phyloP scores from a whole-genome alignment of 176 grass and related monocot genomes.

The Areca catechu region DNA sequence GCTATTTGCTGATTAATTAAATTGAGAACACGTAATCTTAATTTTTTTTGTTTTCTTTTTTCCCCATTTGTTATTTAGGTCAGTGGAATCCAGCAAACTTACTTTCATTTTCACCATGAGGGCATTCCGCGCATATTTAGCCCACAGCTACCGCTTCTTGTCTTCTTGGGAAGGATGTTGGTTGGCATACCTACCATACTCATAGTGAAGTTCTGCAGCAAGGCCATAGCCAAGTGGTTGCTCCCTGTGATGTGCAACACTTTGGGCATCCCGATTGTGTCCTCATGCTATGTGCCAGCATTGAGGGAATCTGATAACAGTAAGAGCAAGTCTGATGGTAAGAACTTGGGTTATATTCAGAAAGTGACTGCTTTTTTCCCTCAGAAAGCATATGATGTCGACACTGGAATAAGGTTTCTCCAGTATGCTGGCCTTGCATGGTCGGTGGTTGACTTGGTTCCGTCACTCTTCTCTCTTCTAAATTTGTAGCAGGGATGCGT shows the following conservation, averaged over 20 bases:
- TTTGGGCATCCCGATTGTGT: slow-evolving; percentile 63
- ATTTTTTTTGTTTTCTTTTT: no score
- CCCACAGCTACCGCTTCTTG: slow-evolving; percentile 34
- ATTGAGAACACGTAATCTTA: no score
- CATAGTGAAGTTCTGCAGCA: slow-evolving; percentile 81
- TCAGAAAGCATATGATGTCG: slow-evolving; percentile 76
- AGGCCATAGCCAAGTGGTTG: slow-evolving; percentile 88
- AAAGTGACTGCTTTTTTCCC: slow-evolving; percentile 47
- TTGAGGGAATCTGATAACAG: slow-evolving; percentile 33
- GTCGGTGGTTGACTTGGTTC: slow-evolving; percentile 86
- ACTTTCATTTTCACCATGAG: slow-evolving; percentile 60
- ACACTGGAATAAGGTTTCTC: slow-evolving; percentile 86
- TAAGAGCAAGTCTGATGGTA: slow-evolving; percentile 33
- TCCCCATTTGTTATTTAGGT: slow-evolving; percentile 29
- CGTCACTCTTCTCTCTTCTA: slow-evolving; percentile 55
- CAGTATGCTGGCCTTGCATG: slow-evolving; percentile 87
- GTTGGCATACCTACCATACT: slow-evolving; percentile 80
- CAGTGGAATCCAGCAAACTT: slow-evolving; percentile 75
- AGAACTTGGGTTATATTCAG: slow-evolving; percentile 52
- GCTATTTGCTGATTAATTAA: no score
- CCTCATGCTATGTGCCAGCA: slow-evolving; percentile 71
- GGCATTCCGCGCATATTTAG: slow-evolving; percentile 53
- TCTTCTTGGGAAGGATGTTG: slow-evolving; percentile 40
- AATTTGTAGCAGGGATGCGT: slow-evolving; percentile 34
- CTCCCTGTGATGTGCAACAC: slow-evolving; percentile 87